These are phyloP conservation scores for Nidula niveotomentosa DNA, from an alignment of 1,284 basidiomycete species.

Conservation along the genomic window DNA sequence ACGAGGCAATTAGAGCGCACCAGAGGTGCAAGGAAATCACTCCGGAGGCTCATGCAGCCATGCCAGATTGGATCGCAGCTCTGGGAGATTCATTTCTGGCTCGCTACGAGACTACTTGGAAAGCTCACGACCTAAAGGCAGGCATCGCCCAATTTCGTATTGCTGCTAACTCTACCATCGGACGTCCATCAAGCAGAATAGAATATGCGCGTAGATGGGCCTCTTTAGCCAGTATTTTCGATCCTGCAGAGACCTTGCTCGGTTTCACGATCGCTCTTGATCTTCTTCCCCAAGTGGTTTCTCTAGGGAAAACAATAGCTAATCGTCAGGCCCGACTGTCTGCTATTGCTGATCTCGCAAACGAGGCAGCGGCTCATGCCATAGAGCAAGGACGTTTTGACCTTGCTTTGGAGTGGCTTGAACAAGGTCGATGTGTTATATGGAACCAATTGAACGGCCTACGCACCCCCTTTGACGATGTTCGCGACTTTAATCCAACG, in stretches of 20 bases:
- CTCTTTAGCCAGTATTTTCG: neutral
- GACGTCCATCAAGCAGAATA: neutral
- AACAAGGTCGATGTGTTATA: neutral
- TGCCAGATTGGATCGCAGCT: neutral
- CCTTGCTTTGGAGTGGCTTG: neutral
- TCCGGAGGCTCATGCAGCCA: constrained; percentile 1
- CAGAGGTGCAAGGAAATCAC: neutral
- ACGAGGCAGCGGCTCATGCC: neutral
- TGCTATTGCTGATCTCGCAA: neutral
- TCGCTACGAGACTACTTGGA: neutral
- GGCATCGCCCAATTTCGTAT: neutral
- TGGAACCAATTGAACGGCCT: neutral
- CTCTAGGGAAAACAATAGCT: neutral
- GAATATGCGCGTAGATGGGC: neutral
- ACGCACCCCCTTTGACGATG: neutral
- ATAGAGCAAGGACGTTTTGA: neutral
- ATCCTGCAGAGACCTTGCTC: neutral
- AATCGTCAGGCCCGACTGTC: neutral
- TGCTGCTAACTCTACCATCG: neutral
- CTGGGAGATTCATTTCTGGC: neutral
- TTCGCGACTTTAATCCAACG: neutral
- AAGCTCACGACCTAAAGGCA: neutral
- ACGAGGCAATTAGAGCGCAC: neutral
- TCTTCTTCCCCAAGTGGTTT: constrained; percentile 2
- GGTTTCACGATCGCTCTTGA: neutral